Percentiles rank a stretch among this genome's conserved stretches.
phyloP scores from a whole-genome alignment of 2,329 filamentous ascomycete genomes.

The Penicillium italicum region DNA sequence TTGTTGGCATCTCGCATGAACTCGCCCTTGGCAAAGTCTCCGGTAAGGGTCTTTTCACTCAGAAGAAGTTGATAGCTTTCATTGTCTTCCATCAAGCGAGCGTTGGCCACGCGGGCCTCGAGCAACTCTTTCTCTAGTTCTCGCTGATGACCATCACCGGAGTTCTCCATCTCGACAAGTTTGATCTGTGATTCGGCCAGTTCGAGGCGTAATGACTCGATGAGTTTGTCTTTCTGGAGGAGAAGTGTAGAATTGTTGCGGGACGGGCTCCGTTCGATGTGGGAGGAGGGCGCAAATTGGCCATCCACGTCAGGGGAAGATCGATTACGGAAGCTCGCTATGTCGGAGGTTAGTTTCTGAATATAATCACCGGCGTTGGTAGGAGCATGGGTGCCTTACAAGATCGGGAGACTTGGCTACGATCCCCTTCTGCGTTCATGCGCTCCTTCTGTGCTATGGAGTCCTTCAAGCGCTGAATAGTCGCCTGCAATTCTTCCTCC shows the following conservation, averaged over 20 bases:
- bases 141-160: slow-evolving; percentile 78
- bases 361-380: not conserved
- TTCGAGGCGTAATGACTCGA: slow-evolving; percentile 86
- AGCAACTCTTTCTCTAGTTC: slow-evolving; percentile 88
- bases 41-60: slow-evolving; percentile 91
- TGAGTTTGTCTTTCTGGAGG: slow-evolving; percentile 92
- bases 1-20: slow-evolving; percentile 60
- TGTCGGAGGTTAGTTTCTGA: slow-evolving; percentile 19
- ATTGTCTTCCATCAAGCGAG: slow-evolving; percentile 95
- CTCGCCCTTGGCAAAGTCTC: slow-evolving; percentile 80
- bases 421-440: slow-evolving; percentile 49
- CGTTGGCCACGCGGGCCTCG: slow-evolving; percentile 93
- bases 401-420: slow-evolving; percentile 50
- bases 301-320: slow-evolving; percentile 65
- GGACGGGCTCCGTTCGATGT: slow-evolving; percentile 81
- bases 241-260: slow-evolving; percentile 85
- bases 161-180: slow-evolving; percentile 88
- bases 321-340: slow-evolving; percentile 50
- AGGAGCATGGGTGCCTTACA: slow-evolving; percentile 39
- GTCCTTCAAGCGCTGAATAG: slow-evolving; percentile 90
- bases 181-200: slow-evolving; percentile 95
- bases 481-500: slow-evolving; percentile 85
- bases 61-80: slow-evolving; percentile 95
- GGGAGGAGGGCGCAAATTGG: slow-evolving; percentile 82
- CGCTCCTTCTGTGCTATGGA: slow-evolving; percentile 72